Evolutionary conservation across 441 rosid genomes (phyloP), one percentile per base, ranked within the genome.

Genomic region (Populus hybrid): DNA sequence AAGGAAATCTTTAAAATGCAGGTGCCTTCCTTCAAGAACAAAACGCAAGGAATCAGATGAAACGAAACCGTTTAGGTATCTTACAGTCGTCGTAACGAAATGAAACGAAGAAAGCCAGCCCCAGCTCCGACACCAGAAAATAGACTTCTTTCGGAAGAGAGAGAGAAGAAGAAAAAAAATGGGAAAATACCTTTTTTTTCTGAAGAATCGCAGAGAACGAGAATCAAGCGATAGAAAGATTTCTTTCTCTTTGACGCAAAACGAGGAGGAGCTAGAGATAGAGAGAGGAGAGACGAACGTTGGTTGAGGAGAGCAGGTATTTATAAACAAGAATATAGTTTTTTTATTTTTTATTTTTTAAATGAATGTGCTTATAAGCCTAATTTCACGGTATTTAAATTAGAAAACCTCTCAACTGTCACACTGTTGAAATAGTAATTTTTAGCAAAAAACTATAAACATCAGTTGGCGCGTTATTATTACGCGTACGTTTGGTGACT

Each of bases 201-300:
- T 36, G 75, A 57, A 78, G 50, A 84, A 81, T 80, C 71, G 80
- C 75, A 73, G 84, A 77, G 83, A 73, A 53, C 76, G 79, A 70
- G 83, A 84, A 82, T 72, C 81, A 74, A 84, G 83, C 81, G 12
- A 66, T 70, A 83, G 70, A 64, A 35, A 42, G 16, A 5, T 3
- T 65, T 7, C 12, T 6, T 11, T 42, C 50, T 42, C 10, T 42
- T 11, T 10, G 50, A 42, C 50, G 16, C 50, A 11, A 3, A 42
- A 30, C 14, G 14, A 3, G 5, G 50, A 12, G 16, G 16, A 42
- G 50, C 50, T 65, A 30, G 20, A 63, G 53, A 40, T 42, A 28
- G 53, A 10, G 8, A 40, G 5, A 11, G n/a, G 21, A 50, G 1
- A 42, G 36, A 67, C 4, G 0, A 3, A 30, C 34, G 34, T 30